A percentile compares a stretch with the other conserved stretches of the same genome.
These are phyloP conservation scores for Clausena lansium DNA, from an alignment of 345 rosid species.

Conservation along the genomic window DNA sequence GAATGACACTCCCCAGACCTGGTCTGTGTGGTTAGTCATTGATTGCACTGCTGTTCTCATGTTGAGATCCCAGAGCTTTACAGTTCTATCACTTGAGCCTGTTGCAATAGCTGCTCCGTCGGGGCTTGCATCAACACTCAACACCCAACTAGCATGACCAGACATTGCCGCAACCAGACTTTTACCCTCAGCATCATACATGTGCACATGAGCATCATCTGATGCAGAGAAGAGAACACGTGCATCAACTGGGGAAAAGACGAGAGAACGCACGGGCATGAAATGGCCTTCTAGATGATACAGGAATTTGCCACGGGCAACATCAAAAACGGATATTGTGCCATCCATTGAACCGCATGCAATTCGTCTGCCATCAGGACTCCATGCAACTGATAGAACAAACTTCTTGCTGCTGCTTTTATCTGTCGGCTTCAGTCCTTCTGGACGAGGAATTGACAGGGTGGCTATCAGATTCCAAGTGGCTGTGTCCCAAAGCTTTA, in stretches of 20 bases:
- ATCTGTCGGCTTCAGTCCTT: conserved; percentile 73
- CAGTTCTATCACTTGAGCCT: conserved; percentile 92
- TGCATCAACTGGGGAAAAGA: conserved; percentile 72
- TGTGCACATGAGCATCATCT: conserved; percentile 85
- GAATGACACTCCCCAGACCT: conserved; percentile 94
- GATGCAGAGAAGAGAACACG: conserved; percentile 81
- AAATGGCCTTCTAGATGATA: conserved; percentile 89
- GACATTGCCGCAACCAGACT: conserved; percentile 73
- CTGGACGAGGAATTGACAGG: conserved; percentile 79
- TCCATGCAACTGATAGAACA: conserved; percentile 87
- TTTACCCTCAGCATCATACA: conserved; percentile 89
- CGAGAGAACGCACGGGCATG: conserved; percentile 92
- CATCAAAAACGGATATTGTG: conserved; percentile 78
- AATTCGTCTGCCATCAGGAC: conserved; percentile 75
- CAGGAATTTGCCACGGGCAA: conserved; percentile 71
- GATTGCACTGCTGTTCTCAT: conserved; percentile 95
- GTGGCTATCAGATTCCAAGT: conserved; percentile 77
- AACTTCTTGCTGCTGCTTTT: conserved; percentile 88
- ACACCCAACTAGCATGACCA: conserved; percentile 89
- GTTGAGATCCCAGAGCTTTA: conserved; percentile 90
- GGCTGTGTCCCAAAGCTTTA: conserved; percentile 95
- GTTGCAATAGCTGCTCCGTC: conserved; percentile 86
- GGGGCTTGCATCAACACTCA: conserved; percentile 90
- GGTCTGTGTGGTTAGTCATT: conserved; percentile 84
- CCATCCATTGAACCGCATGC: conserved; percentile 99